Conservation (phyloP, 192 early-diverging fungal genomes). For the Umbelopsis ramanniana region DNA sequence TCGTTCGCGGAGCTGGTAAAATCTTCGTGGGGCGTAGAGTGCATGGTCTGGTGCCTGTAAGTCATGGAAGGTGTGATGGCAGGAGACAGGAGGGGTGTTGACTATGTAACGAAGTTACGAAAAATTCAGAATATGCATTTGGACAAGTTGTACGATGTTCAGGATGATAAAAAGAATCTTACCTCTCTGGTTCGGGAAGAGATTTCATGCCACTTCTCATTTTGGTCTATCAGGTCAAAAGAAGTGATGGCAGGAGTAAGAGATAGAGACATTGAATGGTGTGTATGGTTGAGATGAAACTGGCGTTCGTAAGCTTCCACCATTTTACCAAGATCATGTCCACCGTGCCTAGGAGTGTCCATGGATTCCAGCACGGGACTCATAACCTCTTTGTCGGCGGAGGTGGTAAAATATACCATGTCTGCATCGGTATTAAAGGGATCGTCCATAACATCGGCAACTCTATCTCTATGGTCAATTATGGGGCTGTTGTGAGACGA, state of each 20-base stretch:
- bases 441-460: neutral
- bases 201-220: slow-evolving; percentile 8
- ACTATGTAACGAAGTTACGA: neutral
- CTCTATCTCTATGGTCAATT: slow-evolving; percentile 11
- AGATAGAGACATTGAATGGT: slow-evolving; percentile 1
- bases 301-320: slow-evolving; percentile 12
- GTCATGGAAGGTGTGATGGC: slow-evolving; percentile 66
- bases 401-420: slow-evolving; percentile 7
- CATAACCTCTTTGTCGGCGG: slow-evolving; percentile 15
- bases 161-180: neutral
- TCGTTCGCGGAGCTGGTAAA: neutral
- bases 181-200: slow-evolving; percentile 19
- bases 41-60: slow-evolving; percentile 27
- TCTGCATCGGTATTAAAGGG: neutral
- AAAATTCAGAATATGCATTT: neutral
- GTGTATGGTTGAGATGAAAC: neutral
- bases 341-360: neutral
- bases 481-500: neutral
- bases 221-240: slow-evolving; percentile 14
- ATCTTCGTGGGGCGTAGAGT: neutral
- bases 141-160: neutral
- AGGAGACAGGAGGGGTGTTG: slow-evolving; percentile 72
- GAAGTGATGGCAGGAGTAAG: slow-evolving; percentile 9
- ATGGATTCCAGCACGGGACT: slow-evolving; percentile 2
- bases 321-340: slow-evolving; percentile 9